phyloP scores from a whole-genome alignment of 495 filamentous ascomycete species.

The Aspergillus cavernicola region DNA sequence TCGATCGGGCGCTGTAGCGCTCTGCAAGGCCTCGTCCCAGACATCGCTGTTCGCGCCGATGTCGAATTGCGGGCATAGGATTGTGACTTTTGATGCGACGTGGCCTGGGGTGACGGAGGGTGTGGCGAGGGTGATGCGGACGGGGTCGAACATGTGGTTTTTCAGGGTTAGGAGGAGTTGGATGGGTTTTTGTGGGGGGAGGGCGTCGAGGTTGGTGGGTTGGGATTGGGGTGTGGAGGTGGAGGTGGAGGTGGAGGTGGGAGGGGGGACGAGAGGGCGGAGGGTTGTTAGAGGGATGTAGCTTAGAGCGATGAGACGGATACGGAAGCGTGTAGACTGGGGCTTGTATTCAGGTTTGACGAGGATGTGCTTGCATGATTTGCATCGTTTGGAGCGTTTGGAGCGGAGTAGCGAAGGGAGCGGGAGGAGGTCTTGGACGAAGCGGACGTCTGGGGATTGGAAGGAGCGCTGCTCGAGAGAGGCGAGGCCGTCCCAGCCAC shows the following conservation, averaged over 20 bases:
- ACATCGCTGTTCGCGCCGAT: constrained; percentile 93
- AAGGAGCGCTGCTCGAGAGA: constrained; percentile 49
- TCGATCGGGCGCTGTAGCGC: constrained; percentile 36
- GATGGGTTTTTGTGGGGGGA: constrained; percentile 64
- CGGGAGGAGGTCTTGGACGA: constrained; percentile 68
- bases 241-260: constrained; percentile 24
- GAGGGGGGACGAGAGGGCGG: constrained; percentile 48
- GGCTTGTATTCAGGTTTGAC: constrained; percentile 92
- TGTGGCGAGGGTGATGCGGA: constrained; percentile 84
- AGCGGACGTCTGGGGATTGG: constrained; percentile 49
- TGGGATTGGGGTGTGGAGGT: not conserved
- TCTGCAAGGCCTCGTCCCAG: constrained; percentile 84
- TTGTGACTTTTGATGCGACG: constrained; percentile 76
- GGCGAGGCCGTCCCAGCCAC: constrained; percentile 53
- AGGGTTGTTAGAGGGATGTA: constrained; percentile 80
- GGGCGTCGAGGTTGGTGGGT: constrained; percentile 35
- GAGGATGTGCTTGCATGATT: constrained; percentile 89
- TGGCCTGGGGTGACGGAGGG: constrained; percentile 75
- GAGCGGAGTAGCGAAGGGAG: constrained; percentile 78
- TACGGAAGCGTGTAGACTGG: constrained; percentile 77
- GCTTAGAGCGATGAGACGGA: constrained; percentile 81
- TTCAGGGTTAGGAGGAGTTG: constrained; percentile 85
- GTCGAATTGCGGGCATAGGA: constrained; percentile 91
- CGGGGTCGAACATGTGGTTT: constrained; percentile 89
- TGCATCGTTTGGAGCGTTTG: constrained; percentile 89